Conservation (phyloP, 2,329 filamentous ascomycete genomes). For the Trichoderma sp. region DNA sequence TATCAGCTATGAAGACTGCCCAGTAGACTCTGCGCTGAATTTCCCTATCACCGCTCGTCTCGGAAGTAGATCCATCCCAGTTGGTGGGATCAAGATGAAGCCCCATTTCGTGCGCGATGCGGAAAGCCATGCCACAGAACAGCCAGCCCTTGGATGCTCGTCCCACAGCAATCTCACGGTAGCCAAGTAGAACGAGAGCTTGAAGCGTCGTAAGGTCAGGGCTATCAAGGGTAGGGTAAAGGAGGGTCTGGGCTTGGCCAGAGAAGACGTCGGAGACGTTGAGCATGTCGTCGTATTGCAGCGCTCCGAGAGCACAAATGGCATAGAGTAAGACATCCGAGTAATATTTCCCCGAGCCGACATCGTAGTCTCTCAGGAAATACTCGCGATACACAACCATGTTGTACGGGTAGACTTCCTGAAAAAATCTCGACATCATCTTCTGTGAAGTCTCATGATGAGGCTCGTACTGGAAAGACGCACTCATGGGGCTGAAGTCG, state of each 20-base stretch:
- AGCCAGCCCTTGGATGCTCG: slow-evolving; percentile 50
- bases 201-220: slow-evolving; percentile 48
- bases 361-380: slow-evolving; percentile 48
- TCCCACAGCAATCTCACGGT: slow-evolving; percentile 46
- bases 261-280: slow-evolving; percentile 43
- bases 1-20: slow-evolving; percentile 49
- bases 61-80: slow-evolving; percentile 40
- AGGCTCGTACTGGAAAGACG: slow-evolving; percentile 38
- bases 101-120: slow-evolving; percentile 51
- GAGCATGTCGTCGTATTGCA: slow-evolving; percentile 42
- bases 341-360: slow-evolving; percentile 46
- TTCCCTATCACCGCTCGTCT: slow-evolving; percentile 42
- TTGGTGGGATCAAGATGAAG: slow-evolving; percentile 50
- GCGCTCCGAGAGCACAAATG: slow-evolving; percentile 47
- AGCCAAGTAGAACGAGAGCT: slow-evolving; percentile 43
- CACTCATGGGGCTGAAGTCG: slow-evolving; percentile 21
- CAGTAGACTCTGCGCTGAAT: slow-evolving; percentile 49
- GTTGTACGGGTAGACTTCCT: slow-evolving; percentile 46
- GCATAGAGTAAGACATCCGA: slow-evolving; percentile 48
- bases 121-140: slow-evolving; percentile 51
- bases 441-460: slow-evolving; percentile 43
- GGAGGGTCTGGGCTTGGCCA: slow-evolving; percentile 43
- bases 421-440: slow-evolving; percentile 48
- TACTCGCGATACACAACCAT: slow-evolving; percentile 51
- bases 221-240: slow-evolving; percentile 43